phyloP scores from a whole-genome alignment of 2,329 filamentous ascomycete species.

The Beauveria bassiana region DNA sequence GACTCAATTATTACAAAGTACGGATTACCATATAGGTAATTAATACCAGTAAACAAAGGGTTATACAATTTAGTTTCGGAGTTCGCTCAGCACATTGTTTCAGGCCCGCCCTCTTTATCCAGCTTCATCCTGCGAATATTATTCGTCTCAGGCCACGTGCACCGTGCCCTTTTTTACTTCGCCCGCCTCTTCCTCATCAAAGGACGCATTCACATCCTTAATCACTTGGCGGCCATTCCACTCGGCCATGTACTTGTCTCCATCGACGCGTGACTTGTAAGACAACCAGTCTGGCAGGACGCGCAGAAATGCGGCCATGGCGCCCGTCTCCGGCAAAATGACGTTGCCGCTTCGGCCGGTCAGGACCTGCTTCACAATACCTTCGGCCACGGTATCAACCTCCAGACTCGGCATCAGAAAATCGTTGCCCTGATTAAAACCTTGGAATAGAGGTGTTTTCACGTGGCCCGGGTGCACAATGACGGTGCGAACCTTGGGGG shows the following conservation, averaged over 20 bases:
- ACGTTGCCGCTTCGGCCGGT: constrained; percentile 40
- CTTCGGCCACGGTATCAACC: constrained; percentile 35
- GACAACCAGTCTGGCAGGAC: constrained; percentile 57
- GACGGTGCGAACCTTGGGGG: constrained; percentile 58
- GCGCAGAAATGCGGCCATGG: constrained; percentile 35
- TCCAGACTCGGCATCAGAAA: constrained; percentile 28
- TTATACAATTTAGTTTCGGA: not conserved
- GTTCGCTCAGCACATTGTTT: not conserved
- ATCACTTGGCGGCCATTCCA: constrained; percentile 42
- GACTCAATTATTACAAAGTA: not conserved
- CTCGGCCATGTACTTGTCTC: constrained; percentile 32
- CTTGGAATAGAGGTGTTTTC: constrained; percentile 26
- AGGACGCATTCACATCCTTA: constrained; percentile 33
- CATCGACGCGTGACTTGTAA: constrained; percentile 38
- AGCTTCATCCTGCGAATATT: not conserved
- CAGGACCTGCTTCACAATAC: constrained; percentile 41
- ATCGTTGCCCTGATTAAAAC: constrained; percentile 47
- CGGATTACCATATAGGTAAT: not conserved
- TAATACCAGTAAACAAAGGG: not conserved
- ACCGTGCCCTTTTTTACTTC: constrained; percentile 29
- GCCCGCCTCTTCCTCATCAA: constrained; percentile 21
- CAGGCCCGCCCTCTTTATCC: not conserved
- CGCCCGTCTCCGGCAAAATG: constrained; percentile 35
- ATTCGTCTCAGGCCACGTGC: constrained; percentile 23
- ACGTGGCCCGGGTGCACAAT: constrained; percentile 48